Evolutionary conservation across 2,329 filamentous ascomycete genomes (phyloP).

Genomic region (Hortaea werneckii): DNA sequence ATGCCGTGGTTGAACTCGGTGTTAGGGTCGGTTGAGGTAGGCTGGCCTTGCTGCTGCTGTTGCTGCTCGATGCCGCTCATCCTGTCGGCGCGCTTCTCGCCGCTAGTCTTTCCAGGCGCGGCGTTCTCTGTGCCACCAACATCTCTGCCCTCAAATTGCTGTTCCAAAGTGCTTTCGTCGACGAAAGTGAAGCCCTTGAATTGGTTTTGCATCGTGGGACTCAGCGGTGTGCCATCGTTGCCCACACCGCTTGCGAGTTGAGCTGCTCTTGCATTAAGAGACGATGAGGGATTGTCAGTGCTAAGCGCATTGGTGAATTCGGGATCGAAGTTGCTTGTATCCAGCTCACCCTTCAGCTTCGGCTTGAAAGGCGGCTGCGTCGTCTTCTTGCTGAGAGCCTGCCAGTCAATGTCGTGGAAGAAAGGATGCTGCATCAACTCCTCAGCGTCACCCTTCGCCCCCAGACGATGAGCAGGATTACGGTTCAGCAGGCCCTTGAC

Average conservation of each 20-base stretch:
- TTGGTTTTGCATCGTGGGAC: constrained; percentile 91
- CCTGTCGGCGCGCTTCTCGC: constrained; percentile 32
- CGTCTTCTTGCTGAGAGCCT: constrained; percentile 74
- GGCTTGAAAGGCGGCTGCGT: constrained; percentile 97
- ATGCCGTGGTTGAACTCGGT: constrained; percentile 38
- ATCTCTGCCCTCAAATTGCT: constrained; percentile 52
- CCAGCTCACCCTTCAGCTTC: constrained; percentile 87
- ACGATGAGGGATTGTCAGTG: constrained; percentile 65
- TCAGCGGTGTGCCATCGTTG: constrained; percentile 81
- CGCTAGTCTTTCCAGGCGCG: constrained; percentile 7
- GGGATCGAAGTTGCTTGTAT: constrained; percentile 96
- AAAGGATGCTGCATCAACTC: constrained; percentile 92
- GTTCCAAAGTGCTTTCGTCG: constrained; percentile 91
- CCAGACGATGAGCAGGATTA: constrained; percentile 90
- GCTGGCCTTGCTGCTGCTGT: constrained; percentile 14
- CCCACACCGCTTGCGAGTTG: constrained; percentile 72
- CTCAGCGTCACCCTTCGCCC: constrained; percentile 80
- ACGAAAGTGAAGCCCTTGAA: constrained; percentile 98
- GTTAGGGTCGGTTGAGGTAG: constrained; percentile 26
- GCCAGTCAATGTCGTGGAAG: constrained; percentile 92
- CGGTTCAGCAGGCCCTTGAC: constrained; percentile 95
- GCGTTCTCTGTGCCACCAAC: constrained; percentile 25
- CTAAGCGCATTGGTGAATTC: constrained; percentile 95
- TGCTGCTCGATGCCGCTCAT: constrained; percentile 41
- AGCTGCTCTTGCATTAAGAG: constrained; percentile 82